Conservation (phyloP, 2,329 filamentous ascomycete species). For the Didymella arachidicola region DNA sequence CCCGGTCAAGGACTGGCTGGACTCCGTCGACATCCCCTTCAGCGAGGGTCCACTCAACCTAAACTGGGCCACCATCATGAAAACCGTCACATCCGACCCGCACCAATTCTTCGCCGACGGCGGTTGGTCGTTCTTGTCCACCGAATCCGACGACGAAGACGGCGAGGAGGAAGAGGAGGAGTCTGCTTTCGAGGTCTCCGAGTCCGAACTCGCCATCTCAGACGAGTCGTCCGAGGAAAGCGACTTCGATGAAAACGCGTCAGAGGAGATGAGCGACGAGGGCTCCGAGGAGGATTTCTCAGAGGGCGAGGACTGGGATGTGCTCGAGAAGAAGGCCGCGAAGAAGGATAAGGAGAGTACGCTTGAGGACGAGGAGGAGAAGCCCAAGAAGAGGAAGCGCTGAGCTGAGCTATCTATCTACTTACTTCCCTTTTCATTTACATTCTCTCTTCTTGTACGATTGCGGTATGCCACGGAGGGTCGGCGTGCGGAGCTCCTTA, state of each 20-base stretch:
- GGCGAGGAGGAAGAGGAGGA: constrained; percentile 82
- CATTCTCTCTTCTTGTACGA: constrained; percentile 15
- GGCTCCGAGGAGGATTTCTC: constrained; percentile 61
- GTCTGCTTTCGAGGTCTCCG: constrained; percentile 88
- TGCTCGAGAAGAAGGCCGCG: constrained; percentile 84
- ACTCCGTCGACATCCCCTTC: constrained; percentile 93
- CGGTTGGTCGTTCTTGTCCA: constrained; percentile 90
- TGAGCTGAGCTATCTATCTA: background rate
- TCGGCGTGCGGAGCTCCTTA: constrained; percentile 14
- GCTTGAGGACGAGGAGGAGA: constrained; percentile 62
- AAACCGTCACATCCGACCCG: constrained; percentile 92
- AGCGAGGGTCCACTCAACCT: constrained; percentile 95
- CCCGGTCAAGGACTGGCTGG: constrained; percentile 96
- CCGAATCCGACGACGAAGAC: constrained; percentile 85
- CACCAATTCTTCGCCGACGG: constrained; percentile 96
- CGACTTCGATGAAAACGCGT: constrained; percentile 91
- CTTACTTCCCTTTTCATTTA: background rate
- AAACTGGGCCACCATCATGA: constrained; percentile 99
- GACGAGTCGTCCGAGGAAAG: constrained; percentile 87
- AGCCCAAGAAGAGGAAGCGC: constrained; percentile 74
- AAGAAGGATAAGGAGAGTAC: constrained; percentile 66
- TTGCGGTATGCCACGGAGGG: background rate
- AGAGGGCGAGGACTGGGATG: constrained; percentile 88
- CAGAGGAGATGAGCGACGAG: constrained; percentile 78
- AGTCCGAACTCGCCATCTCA: constrained; percentile 75